Percentiles rank a stretch among this genome's conserved stretches.
phyloP scores from a whole-genome alignment of 2,329 filamentous ascomycete species.

The Fusarium pseudoanthophilum region DNA sequence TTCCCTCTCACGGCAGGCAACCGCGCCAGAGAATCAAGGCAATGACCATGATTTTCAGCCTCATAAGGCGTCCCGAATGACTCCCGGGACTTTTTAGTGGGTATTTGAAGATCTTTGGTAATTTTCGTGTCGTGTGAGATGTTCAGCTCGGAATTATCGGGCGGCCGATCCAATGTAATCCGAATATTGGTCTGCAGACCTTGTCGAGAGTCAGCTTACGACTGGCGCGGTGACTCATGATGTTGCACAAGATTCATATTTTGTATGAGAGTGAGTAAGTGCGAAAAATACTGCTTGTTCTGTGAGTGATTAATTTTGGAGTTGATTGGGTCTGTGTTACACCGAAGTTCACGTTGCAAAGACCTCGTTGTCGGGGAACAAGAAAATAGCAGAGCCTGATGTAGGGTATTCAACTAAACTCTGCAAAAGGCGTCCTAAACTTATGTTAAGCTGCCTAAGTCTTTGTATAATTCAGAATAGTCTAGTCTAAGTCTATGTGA shows the following conservation, averaged over 20 bases:
- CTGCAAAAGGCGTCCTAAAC: neutral
- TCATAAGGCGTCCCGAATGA: neutral
- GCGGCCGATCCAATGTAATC: neutral
- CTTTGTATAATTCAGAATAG: neutral
- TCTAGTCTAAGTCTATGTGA: neutral
- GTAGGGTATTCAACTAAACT: fast-evolving
- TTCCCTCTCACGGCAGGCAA: neutral
- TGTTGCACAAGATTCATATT: neutral
- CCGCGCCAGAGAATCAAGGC: neutral
- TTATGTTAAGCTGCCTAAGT: neutral
- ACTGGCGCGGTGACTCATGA: neutral
- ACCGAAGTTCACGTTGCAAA: neutral
- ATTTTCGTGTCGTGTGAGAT: neutral
- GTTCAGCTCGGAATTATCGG: slow-evolving; percentile 18
- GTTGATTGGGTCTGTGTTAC: neutral
- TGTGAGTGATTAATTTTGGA: neutral
- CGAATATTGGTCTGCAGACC: neutral
- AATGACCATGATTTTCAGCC: neutral
- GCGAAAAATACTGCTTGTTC: fast-evolving
- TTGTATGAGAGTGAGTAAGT: neutral
- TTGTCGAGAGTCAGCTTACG: neutral
- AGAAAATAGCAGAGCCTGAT: neutral
- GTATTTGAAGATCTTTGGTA: neutral
- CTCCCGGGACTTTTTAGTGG: neutral
- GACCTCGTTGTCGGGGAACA: fast-evolving